Evolutionary conservation across 805 yeast genomes (phyloP), one percentile per base, ranked within the genome.

Genomic region (Suhomyces tanzawaensis): DNA sequence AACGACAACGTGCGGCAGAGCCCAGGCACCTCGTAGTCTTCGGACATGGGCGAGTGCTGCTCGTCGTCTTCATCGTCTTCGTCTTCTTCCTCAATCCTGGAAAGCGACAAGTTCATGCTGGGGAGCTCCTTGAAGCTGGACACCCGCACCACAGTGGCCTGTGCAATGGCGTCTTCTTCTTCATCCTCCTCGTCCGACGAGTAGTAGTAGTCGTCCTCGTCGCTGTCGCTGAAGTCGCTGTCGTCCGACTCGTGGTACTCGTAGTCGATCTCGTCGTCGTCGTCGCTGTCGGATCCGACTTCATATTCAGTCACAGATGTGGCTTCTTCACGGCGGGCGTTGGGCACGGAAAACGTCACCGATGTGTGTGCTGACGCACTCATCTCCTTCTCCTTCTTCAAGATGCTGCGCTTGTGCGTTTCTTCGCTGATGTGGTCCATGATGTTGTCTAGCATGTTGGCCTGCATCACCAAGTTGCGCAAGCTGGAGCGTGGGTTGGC

Each of bases 401-500:
- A 14, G 21, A 24, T 13, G 19, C 22, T 43, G 42, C 64, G 44
- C 45, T 58, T 57, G 37, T 49, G 56, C 25, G 64, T 50, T 44
- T 60, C 62, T 26, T 42, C 51, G 33, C 62, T 45, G 25, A 76
- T 60, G 39, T 63, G 63, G 51, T 77, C 85, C 75, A 83, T 79
- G 36, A 82, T 55, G 44, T 66, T 70, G 52, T 83, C 89, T 45
- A 82, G 69, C 66, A 83, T 62, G 56, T 82, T 83, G 15, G 89
- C 88, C 58, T 83, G 89, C 28, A 79, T 71, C 3, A 82, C 86
- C 27, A 82, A 67, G 35, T 68, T 62, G 34, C 85, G 68, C 35
- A 82, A 66, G 37, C 77, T 64, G 22, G 81, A 74, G 48, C 79
- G 82, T 11, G 74, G 72, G 45, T 71, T 70, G 18, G 74, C 58